Percentiles rank a stretch among this genome's conserved stretches.
phyloP scores from a whole-genome alignment of 352 stramenopile species.

The Phytophthora hibernalis region DNA sequence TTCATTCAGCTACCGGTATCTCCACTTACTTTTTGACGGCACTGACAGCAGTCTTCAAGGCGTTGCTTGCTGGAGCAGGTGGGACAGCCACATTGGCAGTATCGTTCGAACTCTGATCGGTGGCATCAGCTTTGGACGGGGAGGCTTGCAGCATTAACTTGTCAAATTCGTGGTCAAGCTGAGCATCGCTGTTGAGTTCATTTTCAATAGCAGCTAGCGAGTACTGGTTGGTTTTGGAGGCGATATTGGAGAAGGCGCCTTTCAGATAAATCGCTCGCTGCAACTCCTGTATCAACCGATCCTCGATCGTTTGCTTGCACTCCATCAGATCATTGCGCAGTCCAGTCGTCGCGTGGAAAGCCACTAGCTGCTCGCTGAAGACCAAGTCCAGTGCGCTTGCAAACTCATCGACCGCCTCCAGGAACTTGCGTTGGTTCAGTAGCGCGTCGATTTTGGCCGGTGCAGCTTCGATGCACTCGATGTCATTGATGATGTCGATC shows the following conservation, averaged over 20 bases:
- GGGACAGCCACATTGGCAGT: neutral
- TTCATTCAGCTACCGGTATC: too few relatives aligned
- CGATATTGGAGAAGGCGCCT: constrained; percentile 64
- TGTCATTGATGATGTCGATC: constrained; percentile 85
- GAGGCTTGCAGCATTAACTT: constrained; percentile 50
- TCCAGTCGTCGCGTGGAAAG: constrained; percentile 79
- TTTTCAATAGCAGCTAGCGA: constrained; percentile 72
- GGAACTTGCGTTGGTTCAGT: constrained; percentile 63
- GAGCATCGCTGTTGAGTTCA: constrained; percentile 68
- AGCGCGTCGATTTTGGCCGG: constrained; percentile 68
- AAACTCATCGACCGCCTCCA: constrained; percentile 77
- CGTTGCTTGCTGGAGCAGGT: constrained; percentile 39
- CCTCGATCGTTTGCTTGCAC: constrained; percentile 86
- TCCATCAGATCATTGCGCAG: constrained; percentile 85
- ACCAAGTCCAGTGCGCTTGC: constrained; percentile 78
- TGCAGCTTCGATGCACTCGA: constrained; percentile 81
- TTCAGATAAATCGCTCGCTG: constrained; percentile 81
- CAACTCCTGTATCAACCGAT: constrained; percentile 77
- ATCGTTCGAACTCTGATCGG: constrained; percentile 1
- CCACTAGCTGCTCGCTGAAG: constrained; percentile 80
- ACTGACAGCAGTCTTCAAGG: constrained; percentile 59
- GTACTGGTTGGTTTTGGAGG: constrained; percentile 69
- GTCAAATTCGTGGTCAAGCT: constrained; percentile 72
- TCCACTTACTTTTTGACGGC: constrained; percentile 68
- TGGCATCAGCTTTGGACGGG: constrained; percentile 10